Evolutionary conservation across 768 basidiomycete species (phyloP).

Genomic region (Hericium erinaceus): DNA sequence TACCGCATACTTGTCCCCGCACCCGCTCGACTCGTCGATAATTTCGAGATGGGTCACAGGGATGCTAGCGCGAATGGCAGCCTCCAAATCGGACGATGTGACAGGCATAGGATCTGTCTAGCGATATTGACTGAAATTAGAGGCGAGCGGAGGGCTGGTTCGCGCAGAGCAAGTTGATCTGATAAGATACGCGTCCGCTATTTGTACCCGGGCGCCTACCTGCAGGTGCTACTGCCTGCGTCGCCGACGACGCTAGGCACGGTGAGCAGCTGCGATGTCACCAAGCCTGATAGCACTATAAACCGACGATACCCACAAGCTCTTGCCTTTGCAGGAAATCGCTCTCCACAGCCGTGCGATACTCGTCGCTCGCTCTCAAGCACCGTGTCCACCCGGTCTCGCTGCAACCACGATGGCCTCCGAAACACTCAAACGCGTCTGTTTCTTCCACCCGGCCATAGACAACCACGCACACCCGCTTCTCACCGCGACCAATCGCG

Average conservation of each 20-base stretch:
- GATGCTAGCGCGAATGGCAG: conserved; percentile 52
- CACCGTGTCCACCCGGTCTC: too few relatives aligned
- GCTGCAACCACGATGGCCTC: too few relatives aligned
- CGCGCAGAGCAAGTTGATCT: neutral
- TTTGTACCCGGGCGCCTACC: too few relatives aligned
- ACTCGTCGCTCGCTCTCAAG: too few relatives aligned
- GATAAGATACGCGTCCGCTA: neutral
- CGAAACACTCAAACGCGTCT: neutral
- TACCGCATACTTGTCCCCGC: conserved; percentile 70
- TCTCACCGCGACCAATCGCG: conserved; percentile 36
- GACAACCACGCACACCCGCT: conserved; percentile 80
- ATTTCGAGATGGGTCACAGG: conserved; percentile 63
- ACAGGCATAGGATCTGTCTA: conserved; percentile 45
- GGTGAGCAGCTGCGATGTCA: too few relatives aligned
- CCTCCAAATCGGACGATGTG: conserved; percentile 44
- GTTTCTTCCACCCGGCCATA: conserved; percentile 41
- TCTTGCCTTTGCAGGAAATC: too few relatives aligned
- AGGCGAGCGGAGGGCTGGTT: neutral
- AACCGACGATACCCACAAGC: too few relatives aligned
- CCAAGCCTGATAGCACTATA: too few relatives aligned
- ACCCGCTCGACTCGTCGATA: conserved; percentile 69
- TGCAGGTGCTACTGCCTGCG: too few relatives aligned
- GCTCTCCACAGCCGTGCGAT: too few relatives aligned
- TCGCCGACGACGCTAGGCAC: too few relatives aligned
- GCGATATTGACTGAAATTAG: neutral